Evolutionary conservation across 2,329 filamentous ascomycete genomes (phyloP).

Genomic region (Fonsecaea erecta): DNA sequence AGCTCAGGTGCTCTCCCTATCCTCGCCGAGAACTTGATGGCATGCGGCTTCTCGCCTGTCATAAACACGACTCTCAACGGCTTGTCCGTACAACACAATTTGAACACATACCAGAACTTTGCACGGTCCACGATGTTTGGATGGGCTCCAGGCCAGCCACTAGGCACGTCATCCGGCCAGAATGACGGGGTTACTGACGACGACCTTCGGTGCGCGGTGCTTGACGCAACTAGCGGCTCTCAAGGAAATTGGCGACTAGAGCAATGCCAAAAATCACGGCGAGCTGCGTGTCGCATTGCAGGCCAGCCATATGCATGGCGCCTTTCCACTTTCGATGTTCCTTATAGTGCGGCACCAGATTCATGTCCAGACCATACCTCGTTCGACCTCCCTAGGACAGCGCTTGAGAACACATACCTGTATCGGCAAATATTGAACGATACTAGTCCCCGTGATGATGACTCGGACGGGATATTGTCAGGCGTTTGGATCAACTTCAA

Average conservation of each 20-base stretch:
- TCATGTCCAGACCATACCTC: conserved; percentile 56
- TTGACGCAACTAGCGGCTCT: conserved; percentile 49
- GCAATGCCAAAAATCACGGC: conserved; percentile 59
- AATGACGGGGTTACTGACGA: conserved; percentile 39
- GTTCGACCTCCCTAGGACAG: conserved; percentile 64
- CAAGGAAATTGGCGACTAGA: conserved; percentile 63
- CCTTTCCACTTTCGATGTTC: conserved; percentile 50
- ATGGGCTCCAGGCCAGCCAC: conserved; percentile 63
- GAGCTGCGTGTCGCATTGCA: conserved; percentile 61
- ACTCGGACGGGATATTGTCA: conserved; percentile 26
- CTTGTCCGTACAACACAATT: conserved; percentile 40
- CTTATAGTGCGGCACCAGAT: conserved; percentile 52
- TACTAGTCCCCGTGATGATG: conserved; percentile 38
- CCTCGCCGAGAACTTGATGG: conserved; percentile 51
- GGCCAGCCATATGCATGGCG: conserved; percentile 63
- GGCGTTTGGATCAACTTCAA: conserved; percentile 67
- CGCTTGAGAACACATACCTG: conserved; percentile 67
- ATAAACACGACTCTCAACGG: conserved; percentile 62
- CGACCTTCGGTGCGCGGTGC: conserved; percentile 60
- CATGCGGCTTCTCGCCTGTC: conserved; percentile 65
- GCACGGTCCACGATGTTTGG: conserved; percentile 62
- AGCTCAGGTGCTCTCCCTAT: conserved; percentile 39
- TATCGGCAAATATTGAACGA: conserved; percentile 48
- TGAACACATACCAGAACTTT: conserved; percentile 54
- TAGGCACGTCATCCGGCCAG: conserved; percentile 47